Base-by-base conservation (phyloP, 495 filamentous ascomycete genomes). In the Hamigera avellanea region DNA sequence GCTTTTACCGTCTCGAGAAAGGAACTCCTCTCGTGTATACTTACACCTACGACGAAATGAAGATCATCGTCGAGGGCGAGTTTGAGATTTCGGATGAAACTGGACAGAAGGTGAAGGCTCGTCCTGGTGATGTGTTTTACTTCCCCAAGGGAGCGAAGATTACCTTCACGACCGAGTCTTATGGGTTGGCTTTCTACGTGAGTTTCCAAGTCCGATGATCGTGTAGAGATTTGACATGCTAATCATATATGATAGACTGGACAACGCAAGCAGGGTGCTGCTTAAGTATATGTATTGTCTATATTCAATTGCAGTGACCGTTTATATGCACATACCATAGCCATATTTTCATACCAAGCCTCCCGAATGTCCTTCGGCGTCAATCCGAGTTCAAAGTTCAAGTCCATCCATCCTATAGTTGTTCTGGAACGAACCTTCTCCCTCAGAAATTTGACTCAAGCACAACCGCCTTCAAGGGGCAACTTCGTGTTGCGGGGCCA, bases 21-120 rank as follows among this genome's bases (percentile, higher is more conserved):
- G 80, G 81, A 40, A 79, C 78, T 1, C 77, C 78, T 1, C 70
- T 86, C 35, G 72, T 81, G 16, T 86, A 86, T 56, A 73, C 64
- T 23, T 85, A 86, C 50, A 78, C 70, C 30, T 87, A 86, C 53
- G 72, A 85, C 44, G 82, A 85, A 60, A 83, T 74, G 73, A 84
- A 85, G 63, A 82, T 86, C 43, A 81, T 86, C 43, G 59, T 88
- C 6, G 81, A 87, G 45, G 83, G 83, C 34, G 70, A 75, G 43
- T 84, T 81, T 45, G 73, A 81, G 43, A 84, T 88, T 44, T 64
- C 66, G 6, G 78, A 83, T 54, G 80, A 80, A 59, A 71, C 69
- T 6, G 81, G 79, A 17, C 72, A 80, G 46, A 78, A 72, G 41
- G 80, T 82, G 14, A 73, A 75, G 30, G 81, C 76, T 7, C 62